Percentiles rank a stretch among this genome's conserved stretches.
phyloP scores from a whole-genome alignment of 768 basidiomycete genomes.

The Phallus indusiatus region DNA sequence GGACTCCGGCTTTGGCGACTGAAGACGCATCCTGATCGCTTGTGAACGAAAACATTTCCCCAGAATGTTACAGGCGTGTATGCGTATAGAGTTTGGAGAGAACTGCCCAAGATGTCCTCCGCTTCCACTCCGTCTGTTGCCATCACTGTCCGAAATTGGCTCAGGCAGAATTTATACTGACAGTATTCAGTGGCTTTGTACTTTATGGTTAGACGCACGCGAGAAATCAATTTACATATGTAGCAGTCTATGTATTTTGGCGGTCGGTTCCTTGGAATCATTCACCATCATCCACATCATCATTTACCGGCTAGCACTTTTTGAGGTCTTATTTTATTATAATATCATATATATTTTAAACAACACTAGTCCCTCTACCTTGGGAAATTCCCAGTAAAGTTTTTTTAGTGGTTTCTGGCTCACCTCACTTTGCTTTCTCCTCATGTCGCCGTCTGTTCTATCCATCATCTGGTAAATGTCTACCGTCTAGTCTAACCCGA shows the following conservation, averaged over 20 bases:
- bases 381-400: too few species aligned
- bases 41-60: slow-evolving; percentile 4
- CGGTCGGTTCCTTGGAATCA: not conserved
- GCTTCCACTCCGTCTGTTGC: not conserved
- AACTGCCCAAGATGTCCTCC: slow-evolving; percentile 61
- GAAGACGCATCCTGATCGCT: slow-evolving; percentile 28
- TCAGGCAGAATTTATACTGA: too few species aligned
- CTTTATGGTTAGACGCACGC: too few species aligned
- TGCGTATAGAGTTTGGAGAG: slow-evolving; percentile 54
- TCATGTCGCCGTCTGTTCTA: not conserved
- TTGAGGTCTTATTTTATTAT: too few species aligned
- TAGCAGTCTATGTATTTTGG: not conserved
- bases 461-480: not conserved
- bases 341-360: too few species aligned
- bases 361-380: too few species aligned
- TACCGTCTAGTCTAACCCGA: not conserved
- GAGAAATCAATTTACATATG: not conserved
- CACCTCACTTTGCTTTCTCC: not conserved
- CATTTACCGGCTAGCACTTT: not conserved
- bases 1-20: slow-evolving; percentile 55
- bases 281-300: not conserved
- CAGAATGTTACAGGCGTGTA: slow-evolving; percentile 43
- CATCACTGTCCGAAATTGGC: not conserved
- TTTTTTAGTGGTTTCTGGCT: too few species aligned
- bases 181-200: too few species aligned